Base-by-base conservation (phyloP, 2,329 filamentous ascomycete species). In the Colletotrichum somersetense region DNA sequence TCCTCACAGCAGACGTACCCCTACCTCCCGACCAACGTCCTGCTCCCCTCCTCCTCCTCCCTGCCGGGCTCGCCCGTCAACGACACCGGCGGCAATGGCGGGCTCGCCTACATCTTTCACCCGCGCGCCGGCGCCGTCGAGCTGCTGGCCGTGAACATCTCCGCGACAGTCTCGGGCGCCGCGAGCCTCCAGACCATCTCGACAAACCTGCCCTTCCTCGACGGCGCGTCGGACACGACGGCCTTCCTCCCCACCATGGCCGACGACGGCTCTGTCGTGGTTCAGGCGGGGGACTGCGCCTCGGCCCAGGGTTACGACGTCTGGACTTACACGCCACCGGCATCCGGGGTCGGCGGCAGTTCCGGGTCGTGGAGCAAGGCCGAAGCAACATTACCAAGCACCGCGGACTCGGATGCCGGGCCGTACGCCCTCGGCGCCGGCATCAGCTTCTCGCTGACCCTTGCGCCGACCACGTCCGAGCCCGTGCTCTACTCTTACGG, bases 21-120 rank as follows among this genome's bases (percentile, higher is more conserved):
- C 35, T 97, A 97, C 83, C 91, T 91, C 67, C 92, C 94, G 3
- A 94, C 94, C 0, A 90, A 89, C 40, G 87, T 97, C 64, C 87
- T 96, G 70, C 86, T 90, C 57, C 85, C 87, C 8, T 78, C 81
- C 30, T 3, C 30, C 26, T 26, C 26, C 69, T 78, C 81, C 69
- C 80, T 84, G 65, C 85, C 87, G 73, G 80, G 83, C 30, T 83
- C 83, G 44, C 68, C 75, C 40, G 80, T 78, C 77, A 77, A 76
- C 74, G 80, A 75, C 66, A 79, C 75, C 73, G 85, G 89, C 23
- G 85, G 89, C 23, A 79, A 75, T 72, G 85, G 89, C 26, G 79
- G 35, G 6, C 35, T 89, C 42, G 90, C 91, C 71, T 97, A 96
- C 80, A 86, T 96, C 74, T 91, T 97, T 76, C 84, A 87, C 44